Conservation (phyloP, 2,329 filamentous ascomycete species). For the Fusarium sp. region DNA sequence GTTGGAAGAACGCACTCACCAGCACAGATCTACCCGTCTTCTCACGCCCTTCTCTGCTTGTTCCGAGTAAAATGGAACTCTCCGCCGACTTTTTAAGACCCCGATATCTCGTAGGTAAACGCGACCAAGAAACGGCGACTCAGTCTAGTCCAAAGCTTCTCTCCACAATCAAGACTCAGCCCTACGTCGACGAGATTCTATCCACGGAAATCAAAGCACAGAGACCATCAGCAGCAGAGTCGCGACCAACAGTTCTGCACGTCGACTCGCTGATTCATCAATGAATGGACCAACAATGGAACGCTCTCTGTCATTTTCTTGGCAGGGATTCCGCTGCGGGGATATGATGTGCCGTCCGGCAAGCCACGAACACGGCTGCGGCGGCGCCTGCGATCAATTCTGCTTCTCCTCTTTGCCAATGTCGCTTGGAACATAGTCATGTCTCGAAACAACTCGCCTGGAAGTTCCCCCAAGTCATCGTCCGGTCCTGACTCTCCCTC, state of each 20-base stretch:
- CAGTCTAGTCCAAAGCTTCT: background rate
- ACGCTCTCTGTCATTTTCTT: background rate
- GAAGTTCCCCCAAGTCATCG: conserved; percentile 2
- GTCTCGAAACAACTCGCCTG: conserved; percentile 1
- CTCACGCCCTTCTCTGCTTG: background rate
- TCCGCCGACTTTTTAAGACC: too few species aligned
- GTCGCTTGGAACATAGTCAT: background rate
- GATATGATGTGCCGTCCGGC: background rate
- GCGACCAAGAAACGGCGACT: background rate
- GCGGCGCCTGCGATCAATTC: background rate
- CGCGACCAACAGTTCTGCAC: background rate
- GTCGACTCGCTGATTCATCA: background rate
- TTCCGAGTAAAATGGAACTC: background rate
- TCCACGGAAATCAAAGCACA: background rate
- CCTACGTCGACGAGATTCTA: background rate
- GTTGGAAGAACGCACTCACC: background rate
- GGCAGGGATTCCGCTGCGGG: background rate
- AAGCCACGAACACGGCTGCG: background rate
- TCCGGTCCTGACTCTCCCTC: background rate
- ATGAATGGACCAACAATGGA: background rate
- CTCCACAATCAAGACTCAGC: background rate
- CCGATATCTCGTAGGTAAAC: too few species aligned
- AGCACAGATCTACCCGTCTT: background rate
- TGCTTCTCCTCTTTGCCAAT: background rate
- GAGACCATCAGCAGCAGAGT: background rate